Base-by-base conservation (phyloP, 768 basidiomycete genomes). In the Lactifluus pinguis region DNA sequence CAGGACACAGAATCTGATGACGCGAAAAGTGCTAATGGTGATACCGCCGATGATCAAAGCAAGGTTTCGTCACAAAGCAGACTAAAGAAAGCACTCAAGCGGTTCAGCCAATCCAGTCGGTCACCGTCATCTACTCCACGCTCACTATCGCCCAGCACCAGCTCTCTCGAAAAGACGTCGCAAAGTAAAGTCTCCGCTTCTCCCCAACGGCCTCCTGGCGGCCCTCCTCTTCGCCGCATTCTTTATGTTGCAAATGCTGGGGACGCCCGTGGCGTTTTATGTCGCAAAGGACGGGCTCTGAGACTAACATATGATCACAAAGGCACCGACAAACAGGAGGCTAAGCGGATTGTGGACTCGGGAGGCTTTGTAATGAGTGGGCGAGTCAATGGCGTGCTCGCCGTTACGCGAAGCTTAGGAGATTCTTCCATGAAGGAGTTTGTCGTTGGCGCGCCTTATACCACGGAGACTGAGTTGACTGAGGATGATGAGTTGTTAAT, bases 361-460 rank as follows among this genome's bases (percentile, higher is more conserved):
- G 97, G 97, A 10, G 97, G 97, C 1, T 99, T 98, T 70, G 95
- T 99, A 21, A 86, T 99, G 89, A 95, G 95, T 69, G 97, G 95
- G 64, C 84, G 97, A 13, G 97, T 99, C 38, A 99, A 99, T 66
- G 97, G 95, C 65, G 95, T 98, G 45, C 77, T 99, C 57, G 94
- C 94, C 6, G 97, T 99, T 32, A 99, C 97, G 17, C 81, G 97
- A 60, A 93, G 93, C 68, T 76, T 99, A 59, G 97, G 97, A 38
- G 97, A 99, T 70, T 89, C 93, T 2, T 89, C 92, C 7, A 98
- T 99, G 97, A 99, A 99, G 74, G 97, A 99, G 69, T 99, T 95
- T 71, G 97, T 99, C 11, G 97, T 98, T 51, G 97, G 97, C 2
- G 83, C 91, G 32, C 97, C 97, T 6, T 99, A 95, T 73, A 99